A percentile compares a stretch with the other conserved stretches of the same genome.
These are phyloP conservation scores for Priceomyces carsonii DNA, from an alignment of 805 yeast genomes.

Conservation along the genomic window DNA sequence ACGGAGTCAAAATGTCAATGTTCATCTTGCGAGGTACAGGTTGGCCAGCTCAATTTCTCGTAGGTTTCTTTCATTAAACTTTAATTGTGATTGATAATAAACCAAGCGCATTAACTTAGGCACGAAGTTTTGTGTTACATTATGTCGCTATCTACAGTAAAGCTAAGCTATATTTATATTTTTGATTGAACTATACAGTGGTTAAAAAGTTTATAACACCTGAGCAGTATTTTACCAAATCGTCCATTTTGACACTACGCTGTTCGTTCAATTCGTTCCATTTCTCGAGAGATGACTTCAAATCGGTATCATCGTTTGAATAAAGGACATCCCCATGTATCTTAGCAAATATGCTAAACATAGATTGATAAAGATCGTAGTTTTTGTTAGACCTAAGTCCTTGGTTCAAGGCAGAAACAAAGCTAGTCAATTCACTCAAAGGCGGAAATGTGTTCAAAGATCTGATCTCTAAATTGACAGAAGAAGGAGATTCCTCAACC, in stretches of 20 bases:
- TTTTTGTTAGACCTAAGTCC: slow-evolving; percentile 60
- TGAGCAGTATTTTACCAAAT: slow-evolving; percentile 73
- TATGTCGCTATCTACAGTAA: too few species aligned
- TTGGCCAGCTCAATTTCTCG: neutral
- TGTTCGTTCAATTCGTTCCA: slow-evolving; percentile 49
- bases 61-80: too few species aligned
- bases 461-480: slow-evolving; percentile 83
- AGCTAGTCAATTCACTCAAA: slow-evolving; percentile 60
- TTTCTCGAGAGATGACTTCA: slow-evolving; percentile 45
- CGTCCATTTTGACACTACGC: slow-evolving; percentile 57
- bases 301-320: slow-evolving; percentile 34
- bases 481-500: slow-evolving; percentile 67
- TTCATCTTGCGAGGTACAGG: slow-evolving; percentile 23
- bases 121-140: too few species aligned
- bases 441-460: slow-evolving; percentile 71
- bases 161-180: neutral
- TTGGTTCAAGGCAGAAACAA: slow-evolving; percentile 63
- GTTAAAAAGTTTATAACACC: slow-evolving; percentile 70
- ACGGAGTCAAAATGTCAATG: slow-evolving; percentile 39
- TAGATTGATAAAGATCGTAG: slow-evolving; percentile 80
- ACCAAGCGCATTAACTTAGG: too few species aligned
- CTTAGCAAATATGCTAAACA: slow-evolving; percentile 70
- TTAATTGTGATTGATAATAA: too few species aligned
- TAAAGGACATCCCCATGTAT: slow-evolving; percentile 81
- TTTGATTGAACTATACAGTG: slow-evolving; percentile 26